Conservation (phyloP, 2,329 filamentous ascomycete genomes). For the Colletotrichum brevisporum region DNA sequence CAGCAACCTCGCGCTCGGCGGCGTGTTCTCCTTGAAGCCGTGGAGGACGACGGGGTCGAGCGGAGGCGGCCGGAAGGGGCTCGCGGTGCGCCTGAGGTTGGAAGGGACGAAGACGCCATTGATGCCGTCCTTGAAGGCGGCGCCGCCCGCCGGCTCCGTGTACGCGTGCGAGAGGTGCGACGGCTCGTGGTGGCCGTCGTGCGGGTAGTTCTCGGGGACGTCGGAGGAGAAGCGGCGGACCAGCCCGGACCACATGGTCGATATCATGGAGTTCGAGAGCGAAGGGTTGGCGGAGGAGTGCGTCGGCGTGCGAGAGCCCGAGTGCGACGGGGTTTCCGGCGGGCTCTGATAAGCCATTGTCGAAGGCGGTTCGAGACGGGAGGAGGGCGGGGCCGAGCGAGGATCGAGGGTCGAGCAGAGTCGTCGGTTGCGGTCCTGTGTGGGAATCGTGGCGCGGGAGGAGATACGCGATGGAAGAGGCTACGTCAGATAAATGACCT, state of each 20-base stretch:
- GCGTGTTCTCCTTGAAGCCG: constrained; percentile 75
- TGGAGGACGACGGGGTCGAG: constrained; percentile 83
- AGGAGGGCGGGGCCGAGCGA: neutral
- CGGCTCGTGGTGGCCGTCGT: constrained; percentile 42
- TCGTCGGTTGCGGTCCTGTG: too few species aligned
- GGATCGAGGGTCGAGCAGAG: neutral
- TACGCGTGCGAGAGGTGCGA: constrained; percentile 45
- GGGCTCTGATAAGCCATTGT: constrained; percentile 38
- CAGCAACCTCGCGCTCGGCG: constrained; percentile 75
- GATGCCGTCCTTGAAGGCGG: constrained; percentile 60
- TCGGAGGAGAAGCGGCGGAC: constrained; percentile 76
- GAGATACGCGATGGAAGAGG: too few species aligned
- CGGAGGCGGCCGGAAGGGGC: constrained; percentile 89
- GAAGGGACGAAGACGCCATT: constrained; percentile 73
- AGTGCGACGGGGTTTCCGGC: constrained; percentile 44
- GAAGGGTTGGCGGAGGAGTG: constrained; percentile 46
- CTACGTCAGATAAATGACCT: too few species aligned
- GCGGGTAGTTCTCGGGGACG: constrained; percentile 47
- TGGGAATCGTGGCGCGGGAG: too few species aligned
- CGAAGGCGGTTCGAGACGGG: neutral
- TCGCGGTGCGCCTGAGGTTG: constrained; percentile 70
- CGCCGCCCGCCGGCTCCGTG: constrained; percentile 40
- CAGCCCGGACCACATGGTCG: constrained; percentile 70
- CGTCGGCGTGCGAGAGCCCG: constrained; percentile 47
- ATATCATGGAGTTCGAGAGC: constrained; percentile 49